phyloP scores from a whole-genome alignment of 1,139 yeast species.

The Debaryomycetaceae sp. region DNA sequence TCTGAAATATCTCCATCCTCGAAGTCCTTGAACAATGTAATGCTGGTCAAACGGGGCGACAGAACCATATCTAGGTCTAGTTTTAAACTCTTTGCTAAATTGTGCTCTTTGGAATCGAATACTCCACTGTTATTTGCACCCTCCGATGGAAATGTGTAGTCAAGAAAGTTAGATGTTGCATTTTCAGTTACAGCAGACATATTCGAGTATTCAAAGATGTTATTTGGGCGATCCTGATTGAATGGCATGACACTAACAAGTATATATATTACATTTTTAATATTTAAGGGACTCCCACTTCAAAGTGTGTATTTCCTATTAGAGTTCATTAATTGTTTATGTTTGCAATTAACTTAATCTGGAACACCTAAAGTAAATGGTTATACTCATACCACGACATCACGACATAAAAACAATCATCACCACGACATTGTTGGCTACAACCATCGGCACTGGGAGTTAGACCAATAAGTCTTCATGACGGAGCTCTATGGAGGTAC shows the following conservation, averaged over 20 bases:
- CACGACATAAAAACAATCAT: too few relatives aligned
- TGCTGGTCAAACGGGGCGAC: constrained; percentile 11
- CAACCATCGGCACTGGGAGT: too few relatives aligned
- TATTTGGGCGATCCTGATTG: too few relatives aligned
- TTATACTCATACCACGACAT: too few relatives aligned
- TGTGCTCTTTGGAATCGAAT: constrained; percentile 15
- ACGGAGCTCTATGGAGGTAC: too few relatives aligned
- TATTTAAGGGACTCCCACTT: too few relatives aligned
- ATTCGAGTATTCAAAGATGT: background rate
- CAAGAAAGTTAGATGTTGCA: constrained; percentile 14
- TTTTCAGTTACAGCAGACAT: background rate
- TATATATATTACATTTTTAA: too few relatives aligned
- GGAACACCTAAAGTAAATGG: background rate
- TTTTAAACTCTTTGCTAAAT: constrained; percentile 22
- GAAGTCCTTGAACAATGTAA: background rate
- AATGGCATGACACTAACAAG: too few relatives aligned
- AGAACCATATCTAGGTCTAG: constrained; percentile 8
- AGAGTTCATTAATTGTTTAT: constrained; percentile 20
- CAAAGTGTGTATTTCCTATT: constrained; percentile 9
- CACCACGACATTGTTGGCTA: too few relatives aligned
- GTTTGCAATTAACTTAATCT: constrained; percentile 13
- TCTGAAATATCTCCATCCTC: constrained; percentile 25
- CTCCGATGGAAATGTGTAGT: constrained; percentile 21
- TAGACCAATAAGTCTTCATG: too few relatives aligned
- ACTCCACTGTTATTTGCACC: constrained; percentile 10